Conservation (phyloP, 1,284 basidiomycete species). For the Ustanciosporium gigantosporum region DNA sequence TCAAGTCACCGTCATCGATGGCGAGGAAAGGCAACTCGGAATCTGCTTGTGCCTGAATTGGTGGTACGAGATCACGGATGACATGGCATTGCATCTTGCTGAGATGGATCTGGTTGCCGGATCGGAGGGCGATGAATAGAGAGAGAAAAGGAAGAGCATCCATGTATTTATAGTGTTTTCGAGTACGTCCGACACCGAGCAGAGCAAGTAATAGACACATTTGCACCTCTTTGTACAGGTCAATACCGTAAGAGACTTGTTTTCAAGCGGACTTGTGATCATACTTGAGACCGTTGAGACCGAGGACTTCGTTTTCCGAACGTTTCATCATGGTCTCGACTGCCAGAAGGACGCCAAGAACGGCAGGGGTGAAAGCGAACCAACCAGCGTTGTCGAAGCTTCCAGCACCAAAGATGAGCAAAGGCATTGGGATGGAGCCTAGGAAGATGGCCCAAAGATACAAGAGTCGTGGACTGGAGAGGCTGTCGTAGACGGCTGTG, state of each 20-base stretch:
- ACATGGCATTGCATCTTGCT: slow-evolving; percentile 22
- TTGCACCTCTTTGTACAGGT: no score
- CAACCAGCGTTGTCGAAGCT: slow-evolving; percentile 56
- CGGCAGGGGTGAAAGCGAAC: slow-evolving; percentile 51
- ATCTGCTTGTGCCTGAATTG: slow-evolving; percentile 53
- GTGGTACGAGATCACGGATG: slow-evolving; percentile 53
- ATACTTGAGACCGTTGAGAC: slow-evolving; percentile 53
- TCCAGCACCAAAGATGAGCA: slow-evolving; percentile 58
- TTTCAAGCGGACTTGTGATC: slow-evolving; percentile 57
- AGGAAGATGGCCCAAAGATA: slow-evolving; percentile 54
- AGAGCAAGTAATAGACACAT: no score
- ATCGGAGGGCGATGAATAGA: no score
- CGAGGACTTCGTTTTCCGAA: slow-evolving; percentile 44
- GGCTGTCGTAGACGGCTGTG: slow-evolving; percentile 15
- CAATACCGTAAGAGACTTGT: no score
- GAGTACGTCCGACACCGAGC: no score
- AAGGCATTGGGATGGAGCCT: slow-evolving; percentile 42
- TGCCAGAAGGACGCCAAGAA: slow-evolving; percentile 28
- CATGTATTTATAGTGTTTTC: no score
- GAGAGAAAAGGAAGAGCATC: no score
- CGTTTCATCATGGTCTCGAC: slow-evolving; percentile 49
- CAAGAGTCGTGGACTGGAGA: slow-evolving; percentile 42
- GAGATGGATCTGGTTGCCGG: slow-evolving; percentile 11
- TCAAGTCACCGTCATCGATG: slow-evolving; percentile 3
- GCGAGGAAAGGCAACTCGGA: slow-evolving; percentile 11